These are phyloP conservation scores for Suillus americanus DNA, from an alignment of 768 basidiomycete genomes.

Conservation along the genomic window DNA sequence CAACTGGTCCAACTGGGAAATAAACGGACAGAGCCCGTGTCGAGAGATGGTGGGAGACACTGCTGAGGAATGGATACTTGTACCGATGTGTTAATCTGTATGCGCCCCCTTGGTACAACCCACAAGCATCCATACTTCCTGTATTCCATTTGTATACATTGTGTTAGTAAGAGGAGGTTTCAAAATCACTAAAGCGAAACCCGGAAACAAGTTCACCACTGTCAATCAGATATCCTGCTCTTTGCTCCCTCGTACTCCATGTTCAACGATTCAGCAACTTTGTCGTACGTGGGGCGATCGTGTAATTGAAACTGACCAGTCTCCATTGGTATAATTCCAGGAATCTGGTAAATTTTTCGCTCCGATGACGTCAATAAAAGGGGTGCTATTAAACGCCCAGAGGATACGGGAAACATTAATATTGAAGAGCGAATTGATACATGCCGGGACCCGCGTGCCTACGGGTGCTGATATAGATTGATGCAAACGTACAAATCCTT, in stretches of 20 bases:
- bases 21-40: neutral
- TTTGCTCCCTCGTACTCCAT: neutral
- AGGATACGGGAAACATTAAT: conserved; percentile 18
- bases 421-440: conserved; percentile 15
- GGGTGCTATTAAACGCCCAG: conserved; percentile 13
- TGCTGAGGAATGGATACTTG: neutral
- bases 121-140: neutral
- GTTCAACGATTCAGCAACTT: neutral
- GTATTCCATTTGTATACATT: neutral
- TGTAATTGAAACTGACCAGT: conserved; percentile 33
- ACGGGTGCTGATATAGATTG: neutral
- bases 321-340: conserved; percentile 33
- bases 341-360: conserved; percentile 18
- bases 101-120: neutral
- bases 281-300: conserved; percentile 24
- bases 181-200: neutral
- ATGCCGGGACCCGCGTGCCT: conserved; percentile 9
- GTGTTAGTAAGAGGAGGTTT: neutral
- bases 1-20: neutral
- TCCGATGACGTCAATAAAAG: neutral
- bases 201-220: neutral
- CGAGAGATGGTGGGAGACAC: neutral
- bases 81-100: neutral
- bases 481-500: conserved; percentile 9
- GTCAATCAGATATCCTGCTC: neutral